These are phyloP conservation scores for Rhytidhysteron rufulum DNA, from an alignment of 2,329 filamentous ascomycete genomes.

Conservation along the genomic window DNA sequence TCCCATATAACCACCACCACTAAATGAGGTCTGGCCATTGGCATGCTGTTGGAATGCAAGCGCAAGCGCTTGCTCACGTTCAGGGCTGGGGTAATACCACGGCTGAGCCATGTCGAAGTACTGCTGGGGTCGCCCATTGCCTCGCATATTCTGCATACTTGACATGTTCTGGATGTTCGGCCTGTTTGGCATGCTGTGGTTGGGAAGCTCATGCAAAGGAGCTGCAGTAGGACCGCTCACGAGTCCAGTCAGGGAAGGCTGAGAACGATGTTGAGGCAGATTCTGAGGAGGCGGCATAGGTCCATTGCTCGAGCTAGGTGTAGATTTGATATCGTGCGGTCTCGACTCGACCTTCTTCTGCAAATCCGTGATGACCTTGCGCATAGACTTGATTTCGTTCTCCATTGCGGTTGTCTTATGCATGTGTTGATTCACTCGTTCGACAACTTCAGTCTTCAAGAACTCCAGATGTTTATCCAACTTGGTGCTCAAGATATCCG, in stretches of 20 bases:
- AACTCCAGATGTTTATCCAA: constrained; percentile 23
- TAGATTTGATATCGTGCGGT: constrained; percentile 7
- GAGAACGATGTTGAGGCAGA: constrained; percentile 19
- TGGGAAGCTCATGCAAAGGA: constrained; percentile 7
- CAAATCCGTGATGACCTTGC: constrained; percentile 19
- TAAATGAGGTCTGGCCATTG: constrained; percentile 12
- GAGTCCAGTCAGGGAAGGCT: constrained; percentile 17
- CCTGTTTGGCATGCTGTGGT: constrained; percentile 1
- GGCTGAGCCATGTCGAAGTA: constrained; percentile 12
- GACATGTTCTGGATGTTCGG: constrained; percentile 4
- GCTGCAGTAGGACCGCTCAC: constrained; percentile 14
- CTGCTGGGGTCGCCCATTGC: constrained; percentile 13
- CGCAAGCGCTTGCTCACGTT: constrained; percentile 16
- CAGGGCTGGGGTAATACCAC: constrained; percentile 11
- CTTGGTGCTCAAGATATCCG: constrained; percentile 17
- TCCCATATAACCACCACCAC: constrained; percentile 1
- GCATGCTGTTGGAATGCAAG: constrained; percentile 17
- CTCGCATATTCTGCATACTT: constrained; percentile 10
- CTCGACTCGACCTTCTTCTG: constrained; percentile 21
- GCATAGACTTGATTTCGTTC: constrained; percentile 21
- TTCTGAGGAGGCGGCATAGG: constrained; percentile 4
- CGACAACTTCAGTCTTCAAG: constrained; percentile 22
- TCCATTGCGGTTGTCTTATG: constrained; percentile 21
- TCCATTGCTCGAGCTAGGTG: constrained; percentile 1
- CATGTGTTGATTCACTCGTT: constrained; percentile 18